Conservation (phyloP, 1,284 basidiomycete genomes). For the Cutaneotrichosporon sp. region DNA sequence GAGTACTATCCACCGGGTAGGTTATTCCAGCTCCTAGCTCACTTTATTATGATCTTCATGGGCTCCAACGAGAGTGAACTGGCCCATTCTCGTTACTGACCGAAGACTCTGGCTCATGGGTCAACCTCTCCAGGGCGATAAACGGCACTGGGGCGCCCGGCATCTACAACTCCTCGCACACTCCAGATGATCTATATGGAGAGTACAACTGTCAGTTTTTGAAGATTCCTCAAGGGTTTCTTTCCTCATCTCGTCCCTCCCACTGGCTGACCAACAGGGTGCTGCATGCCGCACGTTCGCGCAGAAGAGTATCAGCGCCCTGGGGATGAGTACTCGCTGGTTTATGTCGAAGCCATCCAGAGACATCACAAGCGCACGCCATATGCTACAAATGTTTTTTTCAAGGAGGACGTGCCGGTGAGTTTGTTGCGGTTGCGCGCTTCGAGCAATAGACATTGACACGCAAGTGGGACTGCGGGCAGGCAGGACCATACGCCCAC, state of each 20-base stretch:
- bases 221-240: no score
- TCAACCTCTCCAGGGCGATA: conserved; percentile 23
- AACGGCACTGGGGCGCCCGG: conserved; percentile 31
- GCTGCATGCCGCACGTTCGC: conserved; percentile 7
- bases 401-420: conserved; percentile 33
- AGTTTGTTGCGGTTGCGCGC: no score
- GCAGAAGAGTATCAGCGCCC: conserved; percentile 2
- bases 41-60: not conserved
- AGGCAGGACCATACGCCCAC: conserved; percentile 29
- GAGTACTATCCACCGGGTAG: no score
- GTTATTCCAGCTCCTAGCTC: no score
- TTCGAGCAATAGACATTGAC: no score
- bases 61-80: no score
- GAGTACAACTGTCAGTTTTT: conserved; percentile 36
- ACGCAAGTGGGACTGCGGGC: conserved; percentile 29
- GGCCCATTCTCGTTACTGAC: no score
- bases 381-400: conserved; percentile 40
- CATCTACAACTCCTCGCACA: conserved; percentile 27
- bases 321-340: conserved; percentile 21
- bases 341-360: conserved; percentile 42
- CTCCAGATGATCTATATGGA: conserved; percentile 28
- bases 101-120: conserved; percentile 11
- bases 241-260: no score
- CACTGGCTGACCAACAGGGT: conserved; percentile 3
- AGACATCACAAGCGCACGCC: conserved; percentile 45